Percentiles rank a stretch among this genome's conserved stretches.
These are phyloP conservation scores for Venturia asperata DNA, from an alignment of 2,329 filamentous ascomycete species.

Conservation along the genomic window DNA sequence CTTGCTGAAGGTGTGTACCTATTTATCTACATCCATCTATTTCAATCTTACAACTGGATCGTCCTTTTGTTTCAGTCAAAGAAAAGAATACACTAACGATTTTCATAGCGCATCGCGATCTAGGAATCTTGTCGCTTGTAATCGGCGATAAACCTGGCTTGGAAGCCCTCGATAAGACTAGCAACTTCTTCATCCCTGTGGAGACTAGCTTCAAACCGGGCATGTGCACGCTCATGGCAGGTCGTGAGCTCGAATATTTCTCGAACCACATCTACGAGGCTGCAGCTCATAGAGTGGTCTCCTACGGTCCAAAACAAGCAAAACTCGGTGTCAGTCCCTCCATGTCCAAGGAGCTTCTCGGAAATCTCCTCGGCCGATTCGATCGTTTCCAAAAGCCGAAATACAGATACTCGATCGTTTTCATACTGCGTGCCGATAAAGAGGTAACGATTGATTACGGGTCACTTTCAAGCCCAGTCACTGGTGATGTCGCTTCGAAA, in stretches of 20 bases:
- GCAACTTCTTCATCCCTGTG: conserved; percentile 25
- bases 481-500: not conserved
- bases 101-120: conserved; percentile 28
- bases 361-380: not conserved
- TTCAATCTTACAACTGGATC: too few relatives aligned
- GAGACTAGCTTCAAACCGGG: conserved; percentile 27
- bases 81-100: conserved; percentile 2
- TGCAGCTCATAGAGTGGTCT: conserved; percentile 32
- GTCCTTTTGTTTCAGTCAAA: too few relatives aligned
- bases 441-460: conserved; percentile 26
- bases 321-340: not conserved
- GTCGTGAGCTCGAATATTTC: conserved; percentile 29
- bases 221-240: conserved; percentile 27
- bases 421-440: conserved; percentile 32
- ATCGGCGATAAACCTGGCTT: conserved; percentile 33
- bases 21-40: too few relatives aligned
- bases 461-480: conserved; percentile 26
- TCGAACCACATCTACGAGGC: conserved; percentile 28
- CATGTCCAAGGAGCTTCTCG: not conserved
- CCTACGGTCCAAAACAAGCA: conserved; percentile 25
- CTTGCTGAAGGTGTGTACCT: conserved; percentile 28
- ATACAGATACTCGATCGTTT: conserved; percentile 33
- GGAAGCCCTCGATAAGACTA: conserved; percentile 26
- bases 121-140: conserved; percentile 31
- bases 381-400: conserved; percentile 18